A percentile compares a stretch with the other conserved stretches of the same genome.
Conservation (phyloP, 305 asterid species). For the Rubia balearica region DNA sequence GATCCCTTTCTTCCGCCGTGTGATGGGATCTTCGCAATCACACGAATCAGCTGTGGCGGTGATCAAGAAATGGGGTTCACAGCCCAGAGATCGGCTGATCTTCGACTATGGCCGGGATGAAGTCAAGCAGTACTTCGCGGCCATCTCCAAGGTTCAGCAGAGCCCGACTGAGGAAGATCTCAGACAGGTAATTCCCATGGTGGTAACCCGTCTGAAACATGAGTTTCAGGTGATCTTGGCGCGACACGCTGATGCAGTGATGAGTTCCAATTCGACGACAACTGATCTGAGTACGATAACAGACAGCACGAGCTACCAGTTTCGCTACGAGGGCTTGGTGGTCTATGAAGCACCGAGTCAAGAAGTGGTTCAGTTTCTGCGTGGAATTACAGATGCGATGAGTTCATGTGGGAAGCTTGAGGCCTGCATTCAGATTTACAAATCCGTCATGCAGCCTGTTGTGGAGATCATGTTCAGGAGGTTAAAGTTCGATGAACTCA, state of each 20-base stretch:
- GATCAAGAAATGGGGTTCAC: constrained; percentile 35
- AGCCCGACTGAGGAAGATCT: constrained; percentile 17
- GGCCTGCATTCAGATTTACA: constrained; percentile 33
- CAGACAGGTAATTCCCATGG: constrained; percentile 24
- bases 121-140: constrained; percentile 36
- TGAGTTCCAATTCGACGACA: constrained; percentile 35
- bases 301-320: constrained; percentile 39
- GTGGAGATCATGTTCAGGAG: constrained; percentile 27
- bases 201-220: constrained; percentile 36
- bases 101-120: constrained; percentile 42
- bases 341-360: constrained; percentile 25
- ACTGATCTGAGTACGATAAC: constrained; percentile 25
- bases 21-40: constrained; percentile 48
- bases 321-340: constrained; percentile 34
- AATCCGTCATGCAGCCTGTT: constrained; percentile 21
- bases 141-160: constrained; percentile 40
- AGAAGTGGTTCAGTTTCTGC: constrained; percentile 28
- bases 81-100: constrained; percentile 35
- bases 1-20: not conserved
- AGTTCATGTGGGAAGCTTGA: constrained; percentile 22
- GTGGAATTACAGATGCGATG: constrained; percentile 36
- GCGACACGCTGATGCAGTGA: constrained; percentile 27
- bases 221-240: constrained; percentile 42
- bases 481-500: constrained; percentile 36
- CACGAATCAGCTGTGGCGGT: constrained; percentile 37